Evolutionary conservation across 169 alveolate species (phyloP).

Genomic region (Perkinsus olseni): DNA sequence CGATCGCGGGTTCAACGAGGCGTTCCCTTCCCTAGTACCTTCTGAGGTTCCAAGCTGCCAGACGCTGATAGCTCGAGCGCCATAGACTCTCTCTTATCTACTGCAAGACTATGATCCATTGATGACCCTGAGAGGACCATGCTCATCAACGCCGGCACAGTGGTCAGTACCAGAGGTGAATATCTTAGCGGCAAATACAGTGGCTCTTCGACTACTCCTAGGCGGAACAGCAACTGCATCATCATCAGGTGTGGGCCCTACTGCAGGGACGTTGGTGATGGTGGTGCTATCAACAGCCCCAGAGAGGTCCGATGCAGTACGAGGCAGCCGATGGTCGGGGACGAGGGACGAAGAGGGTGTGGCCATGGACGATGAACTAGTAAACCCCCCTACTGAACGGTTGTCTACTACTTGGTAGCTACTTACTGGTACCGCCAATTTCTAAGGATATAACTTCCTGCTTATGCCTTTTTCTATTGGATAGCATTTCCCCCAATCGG

Average conservation of each 20-base stretch:
- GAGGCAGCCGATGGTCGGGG: background rate
- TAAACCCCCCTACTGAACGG: background rate
- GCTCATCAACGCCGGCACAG: background rate
- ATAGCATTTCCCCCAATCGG: too few relatives aligned
- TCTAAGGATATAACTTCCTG: too few relatives aligned
- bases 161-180: background rate
- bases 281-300: background rate
- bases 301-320: background rate
- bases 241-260: background rate
- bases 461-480: too few relatives aligned
- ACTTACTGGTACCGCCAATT: too few relatives aligned
- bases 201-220: background rate
- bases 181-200: background rate
- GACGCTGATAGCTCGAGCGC: background rate
- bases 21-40: background rate
- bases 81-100: background rate
- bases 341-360: background rate
- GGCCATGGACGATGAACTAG: too few relatives aligned
- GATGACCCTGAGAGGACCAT: background rate
- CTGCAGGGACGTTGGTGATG: background rate
- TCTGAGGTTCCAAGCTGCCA: background rate
- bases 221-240: background rate
- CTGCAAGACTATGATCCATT: background rate
- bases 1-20: too few relatives aligned
- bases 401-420: too few relatives aligned